Percentiles rank a stretch among this genome's conserved stretches.
phyloP scores from a whole-genome alignment of 2,329 filamentous ascomycete genomes.

The Mycosphaerella arachidis region DNA sequence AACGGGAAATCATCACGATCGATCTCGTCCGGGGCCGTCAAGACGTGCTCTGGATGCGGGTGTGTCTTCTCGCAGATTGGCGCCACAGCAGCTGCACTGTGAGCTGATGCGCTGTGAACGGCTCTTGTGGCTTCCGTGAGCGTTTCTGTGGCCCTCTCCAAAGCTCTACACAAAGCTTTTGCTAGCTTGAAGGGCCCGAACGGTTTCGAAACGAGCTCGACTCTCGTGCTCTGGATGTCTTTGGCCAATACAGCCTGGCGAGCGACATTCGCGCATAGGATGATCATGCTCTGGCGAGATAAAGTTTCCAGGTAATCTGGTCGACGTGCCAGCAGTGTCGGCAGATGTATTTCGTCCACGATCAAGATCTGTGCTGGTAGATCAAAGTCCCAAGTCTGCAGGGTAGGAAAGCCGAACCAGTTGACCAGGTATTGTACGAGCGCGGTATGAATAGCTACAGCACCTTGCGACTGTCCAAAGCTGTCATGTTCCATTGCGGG shows the following conservation, averaged over 20 bases:
- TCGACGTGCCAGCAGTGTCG: conserved; percentile 14
- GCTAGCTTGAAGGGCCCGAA: conserved; percentile 23
- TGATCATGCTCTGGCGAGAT: conserved; percentile 26
- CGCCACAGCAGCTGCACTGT: background rate
- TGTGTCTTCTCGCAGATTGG: background rate
- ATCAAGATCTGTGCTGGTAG: conserved; percentile 19
- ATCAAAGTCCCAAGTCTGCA: conserved; percentile 23
- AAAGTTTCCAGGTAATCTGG: conserved; percentile 14
- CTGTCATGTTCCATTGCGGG: conserved; percentile 20
- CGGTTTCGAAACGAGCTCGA: conserved; percentile 19
- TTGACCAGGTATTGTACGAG: conserved; percentile 20
- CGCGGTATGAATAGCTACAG: conserved; percentile 18
- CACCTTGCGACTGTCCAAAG: conserved; percentile 20
- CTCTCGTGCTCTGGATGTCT: conserved; percentile 19
- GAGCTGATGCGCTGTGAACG: background rate
- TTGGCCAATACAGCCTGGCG: conserved; percentile 20
- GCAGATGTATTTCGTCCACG: conserved; percentile 24
- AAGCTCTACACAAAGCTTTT: conserved; percentile 1
- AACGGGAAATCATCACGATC: conserved; percentile 15
- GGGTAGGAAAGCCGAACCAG: conserved; percentile 23
- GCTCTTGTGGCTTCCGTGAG: background rate
- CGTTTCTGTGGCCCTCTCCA: conserved; percentile 3
- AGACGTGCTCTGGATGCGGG: background rate
- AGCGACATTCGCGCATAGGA: conserved; percentile 33
- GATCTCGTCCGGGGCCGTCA: background rate